phyloP scores from a whole-genome alignment of 345 rosid genomes.

The Hypericum perforatum region DNA sequence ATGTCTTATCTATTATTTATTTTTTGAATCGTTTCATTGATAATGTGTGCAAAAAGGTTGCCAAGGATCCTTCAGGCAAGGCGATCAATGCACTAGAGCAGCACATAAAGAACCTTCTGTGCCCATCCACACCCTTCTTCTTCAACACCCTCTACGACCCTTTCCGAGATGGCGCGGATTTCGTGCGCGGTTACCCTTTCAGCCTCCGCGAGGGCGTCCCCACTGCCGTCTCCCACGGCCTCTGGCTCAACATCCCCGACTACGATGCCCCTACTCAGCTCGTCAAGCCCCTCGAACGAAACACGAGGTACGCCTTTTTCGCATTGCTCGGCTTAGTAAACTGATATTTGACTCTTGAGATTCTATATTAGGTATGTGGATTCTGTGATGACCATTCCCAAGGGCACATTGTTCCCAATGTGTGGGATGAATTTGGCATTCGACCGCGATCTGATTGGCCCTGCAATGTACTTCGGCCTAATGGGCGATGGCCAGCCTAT shows the following conservation, averaged over 20 bases:
- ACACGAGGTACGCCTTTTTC: constrained; percentile 49
- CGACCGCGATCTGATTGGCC: constrained; percentile 87
- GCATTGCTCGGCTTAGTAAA: neutral
- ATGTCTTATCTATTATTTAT: no score
- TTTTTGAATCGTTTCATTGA: neutral
- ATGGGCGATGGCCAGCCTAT: constrained; percentile 99
- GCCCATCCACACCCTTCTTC: constrained; percentile 84
- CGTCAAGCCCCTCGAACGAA: constrained; percentile 88
- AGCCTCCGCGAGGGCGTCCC: constrained; percentile 91
- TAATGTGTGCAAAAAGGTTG: constrained; percentile 44
- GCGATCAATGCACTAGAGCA: constrained; percentile 82
- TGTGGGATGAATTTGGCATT: constrained; percentile 97
- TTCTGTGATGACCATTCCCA: constrained; percentile 81
- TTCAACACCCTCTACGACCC: constrained; percentile 97
- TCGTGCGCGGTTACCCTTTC: constrained; percentile 95
- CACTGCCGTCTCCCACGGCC: constrained; percentile 95
- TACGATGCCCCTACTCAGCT: constrained; percentile 99
- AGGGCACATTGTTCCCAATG: constrained; percentile 94
- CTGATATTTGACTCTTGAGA: neutral
- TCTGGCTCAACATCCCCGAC: constrained; percentile 98
- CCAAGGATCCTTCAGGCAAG: constrained; percentile 75
- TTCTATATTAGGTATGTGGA: constrained; percentile 58
- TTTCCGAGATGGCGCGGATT: constrained; percentile 78
- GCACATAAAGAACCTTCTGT: constrained; percentile 83
- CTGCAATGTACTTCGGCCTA: constrained; percentile 96